A percentile compares a stretch with the other conserved stretches of the same genome.
Conservation (phyloP, 1,284 basidiomycete species). For the Leccinum holopus region DNA sequence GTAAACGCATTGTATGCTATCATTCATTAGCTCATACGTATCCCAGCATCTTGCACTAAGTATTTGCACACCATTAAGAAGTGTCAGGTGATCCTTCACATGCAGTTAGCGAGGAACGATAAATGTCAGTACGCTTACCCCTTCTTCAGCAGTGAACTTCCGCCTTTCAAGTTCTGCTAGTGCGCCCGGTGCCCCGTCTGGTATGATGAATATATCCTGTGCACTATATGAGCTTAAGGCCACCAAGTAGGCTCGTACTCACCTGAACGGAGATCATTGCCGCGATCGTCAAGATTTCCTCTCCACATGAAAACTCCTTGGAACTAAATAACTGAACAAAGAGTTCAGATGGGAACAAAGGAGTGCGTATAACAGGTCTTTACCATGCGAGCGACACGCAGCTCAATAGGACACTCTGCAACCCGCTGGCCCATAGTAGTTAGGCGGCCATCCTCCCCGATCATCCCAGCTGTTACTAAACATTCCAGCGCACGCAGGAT, state of each 20-base stretch:
- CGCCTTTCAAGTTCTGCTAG: slow-evolving; percentile 86
- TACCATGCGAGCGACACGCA: slow-evolving; percentile 76
- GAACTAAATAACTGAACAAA: slow-evolving; percentile 79
- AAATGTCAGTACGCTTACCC: slow-evolving; percentile 49
- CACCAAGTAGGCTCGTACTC: slow-evolving; percentile 11
- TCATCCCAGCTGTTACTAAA: slow-evolving; percentile 67
- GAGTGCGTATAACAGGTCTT: background rate
- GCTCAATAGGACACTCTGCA: slow-evolving; percentile 77
- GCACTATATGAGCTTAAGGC: background rate
- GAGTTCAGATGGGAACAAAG: slow-evolving; percentile 1
- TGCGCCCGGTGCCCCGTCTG: slow-evolving; percentile 81
- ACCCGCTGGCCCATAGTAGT: slow-evolving; percentile 69
- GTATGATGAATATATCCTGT: slow-evolving; percentile 85
- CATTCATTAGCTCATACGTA: slow-evolving; percentile 17
- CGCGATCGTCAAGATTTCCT: slow-evolving; percentile 93
- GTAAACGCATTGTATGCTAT: slow-evolving; percentile 91
- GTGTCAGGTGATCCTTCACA: slow-evolving; percentile 84
- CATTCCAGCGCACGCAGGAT: slow-evolving; percentile 82
- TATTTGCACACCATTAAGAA: slow-evolving; percentile 72
- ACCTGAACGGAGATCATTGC: slow-evolving; percentile 94
- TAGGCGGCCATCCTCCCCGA: slow-evolving; percentile 65
- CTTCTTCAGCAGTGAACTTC: slow-evolving; percentile 97
- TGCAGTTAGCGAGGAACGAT: slow-evolving; percentile 9
- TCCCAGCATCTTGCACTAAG: background rate
- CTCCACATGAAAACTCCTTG: slow-evolving; percentile 80